phyloP scores from a whole-genome alignment of 169 alveolate genomes.

The Plasmodium gallinaceum region DNA sequence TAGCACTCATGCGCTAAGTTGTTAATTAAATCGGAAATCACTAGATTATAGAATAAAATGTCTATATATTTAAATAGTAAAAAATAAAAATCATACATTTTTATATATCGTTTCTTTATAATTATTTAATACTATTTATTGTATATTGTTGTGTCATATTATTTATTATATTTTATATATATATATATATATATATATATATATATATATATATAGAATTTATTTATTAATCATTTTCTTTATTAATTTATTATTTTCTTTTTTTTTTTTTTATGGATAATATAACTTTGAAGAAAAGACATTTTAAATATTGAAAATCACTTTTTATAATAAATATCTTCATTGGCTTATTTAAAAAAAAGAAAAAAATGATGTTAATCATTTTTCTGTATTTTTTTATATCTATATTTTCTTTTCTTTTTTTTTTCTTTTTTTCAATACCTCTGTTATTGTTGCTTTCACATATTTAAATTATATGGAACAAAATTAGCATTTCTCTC shows the following conservation, averaged over 20 bases:
- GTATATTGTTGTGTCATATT: not conserved
- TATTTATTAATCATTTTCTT: not conserved
- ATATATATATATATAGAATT: no score
- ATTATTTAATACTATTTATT: not conserved
- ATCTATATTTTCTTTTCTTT: not conserved
- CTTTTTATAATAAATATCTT: conserved; percentile 10
- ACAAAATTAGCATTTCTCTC: conserved; percentile 30
- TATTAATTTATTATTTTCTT: not conserved
- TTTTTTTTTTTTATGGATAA: not conserved
- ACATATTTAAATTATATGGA: conserved; percentile 44
- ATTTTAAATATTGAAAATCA: not conserved
- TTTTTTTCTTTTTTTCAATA: not conserved
- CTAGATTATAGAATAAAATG: not conserved
- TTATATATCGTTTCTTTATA: conserved; percentile 1
- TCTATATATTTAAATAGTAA: not conserved
- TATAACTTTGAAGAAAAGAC: not conserved
- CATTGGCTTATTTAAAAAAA: not conserved
- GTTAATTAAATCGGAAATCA: conserved; percentile 2
- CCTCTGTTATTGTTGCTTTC: not conserved
- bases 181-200: no score
- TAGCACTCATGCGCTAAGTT: conserved; percentile 7
- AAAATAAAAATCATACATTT: not conserved
- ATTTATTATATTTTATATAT: not conserved
- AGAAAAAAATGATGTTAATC: not conserved
- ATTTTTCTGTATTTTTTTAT: not conserved